Evolutionary conservation across 306 rosid species (phyloP), one percentile per base, ranked within the genome.

Genomic region (Hylodesmum podocarpum): DNA sequence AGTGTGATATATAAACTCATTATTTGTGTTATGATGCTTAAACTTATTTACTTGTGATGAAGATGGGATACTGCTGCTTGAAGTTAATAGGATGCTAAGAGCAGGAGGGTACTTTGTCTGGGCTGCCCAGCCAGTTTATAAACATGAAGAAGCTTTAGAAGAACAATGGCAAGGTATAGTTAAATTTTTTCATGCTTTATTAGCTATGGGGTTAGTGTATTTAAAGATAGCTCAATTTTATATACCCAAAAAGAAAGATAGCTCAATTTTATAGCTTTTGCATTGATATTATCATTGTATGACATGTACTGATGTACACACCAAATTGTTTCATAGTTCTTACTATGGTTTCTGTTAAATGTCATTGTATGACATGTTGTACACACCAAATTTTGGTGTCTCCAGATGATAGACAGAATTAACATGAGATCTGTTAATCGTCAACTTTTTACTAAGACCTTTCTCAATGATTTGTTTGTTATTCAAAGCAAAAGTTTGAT

Each of bases 71-170:
- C 86, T 91, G 90, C 86, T 95, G 66, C 93, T 92, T 79, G 99
- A 95, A 88, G 91, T 92, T 46, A 81, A 95, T 86, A 89, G 99
- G 91, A 83, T 95, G 92, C 91, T 95, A 69, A 86, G 99, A 73
- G 89, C 86, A 46, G 99, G 99, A 81, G 99, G 99, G 62, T 95
- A 90, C 89, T 95, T 95, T 87, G 96, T 87, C 57, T 95, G 99
- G 99, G 99, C 98, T 44, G 98, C 98, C 13, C 98, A 95, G 84
- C 98, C 98, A 55, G 98, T 92, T 78, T 95, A 95, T 78, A 95
- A 95, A 87, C 99, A 95, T 49, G 96, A 90, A 82, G 96, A 90
- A 80, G 81, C 57, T 81, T 87, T 95, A 73, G 97, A 92, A 89
- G 90, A 88, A 74, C 99, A 92, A 85, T 95, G 99, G 99, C 77